Percentiles rank a stretch among this genome's conserved stretches.
Evolutionary conservation across 441 rosid species (phyloP).

Genomic region (Gossypium laxum): DNA sequence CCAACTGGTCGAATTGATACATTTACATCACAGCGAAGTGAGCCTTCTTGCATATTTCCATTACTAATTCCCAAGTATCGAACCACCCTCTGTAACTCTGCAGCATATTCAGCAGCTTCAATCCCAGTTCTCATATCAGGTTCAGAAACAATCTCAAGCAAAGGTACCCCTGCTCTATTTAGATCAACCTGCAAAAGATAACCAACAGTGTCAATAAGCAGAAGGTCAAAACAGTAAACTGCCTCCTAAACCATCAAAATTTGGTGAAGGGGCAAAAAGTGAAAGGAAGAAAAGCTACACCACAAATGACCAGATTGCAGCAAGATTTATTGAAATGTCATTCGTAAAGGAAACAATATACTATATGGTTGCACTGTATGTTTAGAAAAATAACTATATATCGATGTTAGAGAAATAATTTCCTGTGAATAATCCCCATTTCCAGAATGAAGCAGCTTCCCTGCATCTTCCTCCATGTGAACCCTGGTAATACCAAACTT

Average conservation of each 20-base stretch:
- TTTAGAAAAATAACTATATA: background rate
- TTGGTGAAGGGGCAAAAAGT: background rate
- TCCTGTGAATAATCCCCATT: constrained; percentile 62
- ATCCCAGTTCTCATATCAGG: constrained; percentile 88
- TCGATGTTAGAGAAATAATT: constrained; percentile 17
- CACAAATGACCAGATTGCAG: background rate
- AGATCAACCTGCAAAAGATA: constrained; percentile 57
- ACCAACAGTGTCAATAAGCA: constrained; percentile 11
- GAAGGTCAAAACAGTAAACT: background rate
- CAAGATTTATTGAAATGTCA: background rate
- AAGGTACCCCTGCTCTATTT: constrained; percentile 94
- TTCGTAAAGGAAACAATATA: background rate
- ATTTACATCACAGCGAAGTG: constrained; percentile 85
- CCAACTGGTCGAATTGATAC: constrained; percentile 79
- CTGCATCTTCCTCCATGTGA: constrained; percentile 97
- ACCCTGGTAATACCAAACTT: constrained; percentile 84
- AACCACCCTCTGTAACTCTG: constrained; percentile 76
- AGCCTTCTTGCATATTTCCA: constrained; percentile 97
- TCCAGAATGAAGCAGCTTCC: constrained; percentile 73
- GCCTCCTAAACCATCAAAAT: background rate
- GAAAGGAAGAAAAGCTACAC: background rate
- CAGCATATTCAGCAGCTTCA: constrained; percentile 86
- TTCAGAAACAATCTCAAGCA: constrained; percentile 92
- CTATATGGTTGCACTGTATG: background rate
- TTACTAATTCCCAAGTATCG: constrained; percentile 74